Conservation (phyloP, 768 basidiomycete species). For the Nidularia pulvinata region DNA sequence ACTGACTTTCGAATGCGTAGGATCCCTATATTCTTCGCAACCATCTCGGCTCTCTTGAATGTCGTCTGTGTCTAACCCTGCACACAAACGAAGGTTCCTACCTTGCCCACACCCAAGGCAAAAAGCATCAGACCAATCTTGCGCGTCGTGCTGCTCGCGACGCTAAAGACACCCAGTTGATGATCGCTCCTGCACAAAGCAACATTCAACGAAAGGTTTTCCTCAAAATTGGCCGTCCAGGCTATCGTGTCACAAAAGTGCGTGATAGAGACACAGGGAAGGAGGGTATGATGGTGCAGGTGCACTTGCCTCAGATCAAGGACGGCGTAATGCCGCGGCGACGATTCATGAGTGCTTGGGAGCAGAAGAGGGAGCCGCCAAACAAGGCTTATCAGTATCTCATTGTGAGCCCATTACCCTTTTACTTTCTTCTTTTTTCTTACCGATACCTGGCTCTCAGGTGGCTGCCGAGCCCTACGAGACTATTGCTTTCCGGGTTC, state of each 20-base stretch:
- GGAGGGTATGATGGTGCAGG: constrained; percentile 97
- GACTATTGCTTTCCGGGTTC: constrained; percentile 98
- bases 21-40: constrained; percentile 99
- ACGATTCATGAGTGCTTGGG: constrained; percentile 97
- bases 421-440: constrained; percentile 5
- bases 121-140: constrained; percentile 99
- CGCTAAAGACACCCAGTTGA: constrained; percentile 90
- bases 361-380: constrained; percentile 93
- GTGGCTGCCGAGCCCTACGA: constrained; percentile 99
- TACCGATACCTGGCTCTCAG: constrained; percentile 42
- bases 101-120: constrained; percentile 98
- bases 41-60: constrained; percentile 97
- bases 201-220: constrained; percentile 91
- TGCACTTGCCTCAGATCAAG: constrained; percentile 95
- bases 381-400: constrained; percentile 98
- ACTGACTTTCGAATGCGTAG: too few relatives aligned
- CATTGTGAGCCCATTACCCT: constrained; percentile 61
- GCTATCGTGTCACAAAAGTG: constrained; percentile 96
- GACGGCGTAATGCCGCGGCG: constrained; percentile 79
- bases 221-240: constrained; percentile 95
- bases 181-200: constrained; percentile 82
- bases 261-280: constrained; percentile 88
- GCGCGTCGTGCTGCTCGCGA: constrained; percentile 97
- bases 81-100: constrained; percentile 99
- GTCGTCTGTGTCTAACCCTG: constrained; percentile 94